Evolutionary conservation across 1,139 yeast species (phyloP).

Genomic region (Suhomyces kunorum): DNA sequence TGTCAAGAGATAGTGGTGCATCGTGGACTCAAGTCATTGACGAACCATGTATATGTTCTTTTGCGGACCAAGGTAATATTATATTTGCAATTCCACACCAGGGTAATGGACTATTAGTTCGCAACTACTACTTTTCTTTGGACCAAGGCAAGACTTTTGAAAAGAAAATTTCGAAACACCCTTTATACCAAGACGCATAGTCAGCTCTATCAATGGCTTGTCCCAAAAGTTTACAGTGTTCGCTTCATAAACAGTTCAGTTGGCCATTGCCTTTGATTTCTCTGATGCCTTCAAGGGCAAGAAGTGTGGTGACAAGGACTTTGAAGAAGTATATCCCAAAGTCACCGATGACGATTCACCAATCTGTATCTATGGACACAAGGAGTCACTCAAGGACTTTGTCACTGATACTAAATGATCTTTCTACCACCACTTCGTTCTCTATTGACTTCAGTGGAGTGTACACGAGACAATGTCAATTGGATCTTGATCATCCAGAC

Average conservation of each 20-base stretch:
- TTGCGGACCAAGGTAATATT: slow-evolving; percentile 82
- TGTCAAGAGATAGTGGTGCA: slow-evolving; percentile 79
- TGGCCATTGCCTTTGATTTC: slow-evolving; percentile 56
- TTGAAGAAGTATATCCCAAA: slow-evolving; percentile 71
- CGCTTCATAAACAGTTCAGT: slow-evolving; percentile 40
- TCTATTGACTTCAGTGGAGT: slow-evolving; percentile 73
- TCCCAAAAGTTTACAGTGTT: slow-evolving; percentile 57
- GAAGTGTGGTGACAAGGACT: slow-evolving; percentile 55
- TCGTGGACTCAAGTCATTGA: slow-evolving; percentile 64
- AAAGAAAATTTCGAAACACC: slow-evolving; percentile 47
- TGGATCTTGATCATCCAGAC: slow-evolving; percentile 60
- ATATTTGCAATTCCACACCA: slow-evolving; percentile 59
- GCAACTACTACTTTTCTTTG: slow-evolving; percentile 55
- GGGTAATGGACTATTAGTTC: slow-evolving; percentile 16
- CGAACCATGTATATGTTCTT: slow-evolving; percentile 57
- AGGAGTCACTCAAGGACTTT: slow-evolving; percentile 36
- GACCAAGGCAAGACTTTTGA: slow-evolving; percentile 78
- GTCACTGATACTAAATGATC: slow-evolving; percentile 28
- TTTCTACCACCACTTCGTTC: slow-evolving; percentile 32
- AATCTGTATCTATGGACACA: slow-evolving; percentile 72
- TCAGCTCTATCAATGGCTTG: slow-evolving; percentile 76
- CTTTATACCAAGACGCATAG: slow-evolving; percentile 47
- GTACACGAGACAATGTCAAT: slow-evolving; percentile 66
- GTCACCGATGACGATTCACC: slow-evolving; percentile 51
- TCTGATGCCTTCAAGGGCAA: slow-evolving; percentile 54